Conservation (phyloP, 139 green algal genomes). For the Ettlia oleoabundans region DNA sequence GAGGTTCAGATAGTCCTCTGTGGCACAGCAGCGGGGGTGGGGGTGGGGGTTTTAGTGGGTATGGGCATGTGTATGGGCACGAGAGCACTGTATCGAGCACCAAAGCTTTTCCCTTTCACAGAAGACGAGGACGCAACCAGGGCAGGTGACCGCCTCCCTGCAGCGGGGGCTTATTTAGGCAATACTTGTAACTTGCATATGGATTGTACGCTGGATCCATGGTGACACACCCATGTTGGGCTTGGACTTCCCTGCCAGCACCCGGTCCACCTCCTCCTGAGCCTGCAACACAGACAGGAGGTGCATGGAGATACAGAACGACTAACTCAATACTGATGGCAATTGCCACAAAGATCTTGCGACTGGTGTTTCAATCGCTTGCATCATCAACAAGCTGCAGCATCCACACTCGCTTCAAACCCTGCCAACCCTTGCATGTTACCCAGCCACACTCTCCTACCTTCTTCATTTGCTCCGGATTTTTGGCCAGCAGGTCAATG, state of each 20-base stretch:
- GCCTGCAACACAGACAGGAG: constrained; percentile 49
- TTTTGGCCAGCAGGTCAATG: constrained; percentile 89
- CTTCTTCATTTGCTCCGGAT: constrained; percentile 85
- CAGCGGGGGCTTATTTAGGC: no score
- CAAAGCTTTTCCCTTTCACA: no score
- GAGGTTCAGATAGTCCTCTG: constrained; percentile 78
- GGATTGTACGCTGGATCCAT: neutral
- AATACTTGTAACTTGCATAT: neutral
- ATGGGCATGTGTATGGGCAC: no score
- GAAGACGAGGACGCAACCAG: no score
- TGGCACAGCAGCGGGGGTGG: neutral
- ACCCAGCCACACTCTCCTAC: constrained; percentile 24
- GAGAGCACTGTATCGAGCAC: no score
- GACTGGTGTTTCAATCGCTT: neutral
- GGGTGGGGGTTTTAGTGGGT: neutral
- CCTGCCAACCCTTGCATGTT: neutral
- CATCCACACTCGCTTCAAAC: no score
- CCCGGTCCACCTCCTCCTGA: constrained; percentile 89
- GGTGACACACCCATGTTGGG: constrained; percentile 41
- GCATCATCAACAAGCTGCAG: no score
- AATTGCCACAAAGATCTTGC: no score
- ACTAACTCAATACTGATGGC: no score
- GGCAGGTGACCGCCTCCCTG: no score
- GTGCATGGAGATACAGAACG: neutral
- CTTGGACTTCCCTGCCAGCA: constrained; percentile 69